phyloP scores from a whole-genome alignment of 768 basidiomycete genomes.

The Gloeopeniophorella convolvens region DNA sequence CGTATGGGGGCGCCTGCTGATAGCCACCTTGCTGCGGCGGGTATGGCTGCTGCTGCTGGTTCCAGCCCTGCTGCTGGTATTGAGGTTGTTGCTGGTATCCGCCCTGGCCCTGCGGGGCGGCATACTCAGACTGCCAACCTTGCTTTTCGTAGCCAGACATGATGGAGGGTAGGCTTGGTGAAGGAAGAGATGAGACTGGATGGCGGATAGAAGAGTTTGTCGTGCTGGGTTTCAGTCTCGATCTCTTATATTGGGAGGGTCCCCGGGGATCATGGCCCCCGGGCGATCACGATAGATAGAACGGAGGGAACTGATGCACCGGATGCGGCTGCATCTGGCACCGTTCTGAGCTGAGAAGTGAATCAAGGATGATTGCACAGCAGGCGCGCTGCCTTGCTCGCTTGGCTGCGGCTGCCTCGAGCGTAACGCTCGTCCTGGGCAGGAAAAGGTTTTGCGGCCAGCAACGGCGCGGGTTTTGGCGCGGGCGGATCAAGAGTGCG shows the following conservation, averaged over 20 bases:
- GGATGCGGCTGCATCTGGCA: too few relatives aligned
- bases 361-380: too few relatives aligned
- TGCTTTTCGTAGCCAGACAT: constrained; percentile 11
- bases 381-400: too few relatives aligned
- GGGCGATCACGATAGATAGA: constrained; percentile 10
- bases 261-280: neutral
- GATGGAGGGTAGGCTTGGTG: neutral
- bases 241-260: neutral
- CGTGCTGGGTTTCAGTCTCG: neutral
- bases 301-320: too few relatives aligned
- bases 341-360: too few relatives aligned
- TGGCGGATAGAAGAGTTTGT: neutral
- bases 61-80: neutral
- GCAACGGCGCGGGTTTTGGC: too few relatives aligned
- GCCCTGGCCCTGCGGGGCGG: neutral
- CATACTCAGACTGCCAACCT: neutral
- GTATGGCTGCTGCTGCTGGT: neutral
- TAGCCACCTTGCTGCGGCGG: neutral
- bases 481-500: too few relatives aligned
- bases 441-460: too few relatives aligned
- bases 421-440: too few relatives aligned
- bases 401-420: too few relatives aligned
- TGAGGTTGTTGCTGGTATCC: constrained; percentile 1
- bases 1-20: neutral
- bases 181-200: neutral